A percentile compares a stretch with the other conserved stretches of the same genome.
Evolutionary conservation across 2,329 filamentous ascomycete species (phyloP).

Genomic region (Xylariales sp.): DNA sequence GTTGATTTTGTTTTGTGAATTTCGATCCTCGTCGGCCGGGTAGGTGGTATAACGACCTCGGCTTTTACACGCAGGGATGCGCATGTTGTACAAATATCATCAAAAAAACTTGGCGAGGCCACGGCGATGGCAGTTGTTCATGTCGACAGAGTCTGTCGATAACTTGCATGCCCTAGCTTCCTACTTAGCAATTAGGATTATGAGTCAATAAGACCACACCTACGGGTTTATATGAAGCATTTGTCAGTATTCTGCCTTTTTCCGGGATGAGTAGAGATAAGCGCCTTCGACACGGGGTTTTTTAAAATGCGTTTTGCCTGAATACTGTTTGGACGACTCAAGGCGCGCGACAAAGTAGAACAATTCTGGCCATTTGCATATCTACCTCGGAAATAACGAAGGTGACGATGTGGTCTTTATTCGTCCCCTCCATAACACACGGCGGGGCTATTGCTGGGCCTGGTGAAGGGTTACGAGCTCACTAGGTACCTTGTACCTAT

Average conservation of each 20-base stretch:
- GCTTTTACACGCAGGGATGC: conserved; percentile 24
- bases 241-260: not conserved
- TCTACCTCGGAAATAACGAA: no score
- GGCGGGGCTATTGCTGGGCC: no score
- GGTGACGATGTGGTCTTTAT: no score
- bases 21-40: conserved; percentile 11
- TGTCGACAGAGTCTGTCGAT: conserved; percentile 11
- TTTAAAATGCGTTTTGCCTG: no score
- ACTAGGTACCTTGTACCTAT: no score
- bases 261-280: no score
- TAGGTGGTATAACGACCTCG: conserved; percentile 11
- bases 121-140: not conserved
- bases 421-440: no score
- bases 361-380: no score
- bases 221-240: not conserved
- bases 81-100: conserved; percentile 23
- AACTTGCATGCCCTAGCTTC: conserved; percentile 21
- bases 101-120: conserved; percentile 16
- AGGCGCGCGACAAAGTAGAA: no score
- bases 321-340: no score
- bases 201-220: conserved; percentile 6
- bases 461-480: no score
- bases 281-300: no score
- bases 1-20: conserved; percentile 25
- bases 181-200: conserved; percentile 11